phyloP scores from a whole-genome alignment of 23 red algal species.

The Gracilariopsis chorda region DNA sequence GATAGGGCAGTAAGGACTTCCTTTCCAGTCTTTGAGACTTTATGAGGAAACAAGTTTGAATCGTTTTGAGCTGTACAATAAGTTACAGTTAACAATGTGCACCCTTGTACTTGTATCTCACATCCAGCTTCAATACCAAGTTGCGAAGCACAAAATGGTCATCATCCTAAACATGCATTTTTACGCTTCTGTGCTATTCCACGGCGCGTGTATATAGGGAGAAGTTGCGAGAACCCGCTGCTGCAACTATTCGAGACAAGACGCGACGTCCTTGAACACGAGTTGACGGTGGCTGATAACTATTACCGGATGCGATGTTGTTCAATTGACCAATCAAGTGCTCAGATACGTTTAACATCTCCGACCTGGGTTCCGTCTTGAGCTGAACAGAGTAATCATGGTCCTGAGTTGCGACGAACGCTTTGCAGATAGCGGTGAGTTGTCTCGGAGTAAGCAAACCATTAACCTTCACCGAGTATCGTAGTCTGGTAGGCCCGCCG shows the following conservation, averaged over 20 bases:
- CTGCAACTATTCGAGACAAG: background rate
- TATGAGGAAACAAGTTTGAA: too few relatives aligned
- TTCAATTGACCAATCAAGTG: background rate
- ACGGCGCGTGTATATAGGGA: background rate
- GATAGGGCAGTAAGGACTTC: too few relatives aligned
- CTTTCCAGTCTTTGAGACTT: too few relatives aligned
- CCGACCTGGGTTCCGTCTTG: background rate
- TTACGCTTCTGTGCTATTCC: background rate
- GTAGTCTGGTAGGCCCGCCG: background rate
- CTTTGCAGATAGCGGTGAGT: slow-evolving; percentile 26
- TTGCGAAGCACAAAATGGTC: too few relatives aligned
- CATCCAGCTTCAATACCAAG: too few relatives aligned
- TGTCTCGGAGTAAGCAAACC: slow-evolving; percentile 61
- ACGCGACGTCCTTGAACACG: background rate
- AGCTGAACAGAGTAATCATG: slow-evolving; percentile 26
- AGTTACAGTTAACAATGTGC: too few relatives aligned
- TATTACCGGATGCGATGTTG: background rate
- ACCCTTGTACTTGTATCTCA: too few relatives aligned
- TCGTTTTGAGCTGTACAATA: too few relatives aligned
- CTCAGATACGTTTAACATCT: slow-evolving; percentile 27
- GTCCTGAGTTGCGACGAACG: slow-evolving; percentile 34
- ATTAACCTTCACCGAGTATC: slow-evolving; percentile 27
- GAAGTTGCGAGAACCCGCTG: background rate
- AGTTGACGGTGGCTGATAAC: background rate
- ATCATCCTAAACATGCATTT: too few relatives aligned